These are phyloP conservation scores for Corymbia calophylla DNA, from an alignment of 441 rosid genomes.

Conservation along the genomic window DNA sequence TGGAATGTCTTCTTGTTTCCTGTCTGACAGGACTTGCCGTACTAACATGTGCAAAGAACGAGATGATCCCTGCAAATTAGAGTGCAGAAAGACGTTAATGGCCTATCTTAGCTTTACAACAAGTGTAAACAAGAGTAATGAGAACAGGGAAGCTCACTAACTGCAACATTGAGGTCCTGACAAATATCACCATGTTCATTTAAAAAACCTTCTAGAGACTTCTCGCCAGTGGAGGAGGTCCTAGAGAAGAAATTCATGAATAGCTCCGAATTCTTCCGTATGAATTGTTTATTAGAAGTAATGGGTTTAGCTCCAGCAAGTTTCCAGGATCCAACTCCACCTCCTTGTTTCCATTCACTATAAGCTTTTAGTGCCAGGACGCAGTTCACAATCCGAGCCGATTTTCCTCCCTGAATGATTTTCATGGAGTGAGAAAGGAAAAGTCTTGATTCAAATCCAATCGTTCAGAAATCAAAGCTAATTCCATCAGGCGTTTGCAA, in stretches of 20 bases:
- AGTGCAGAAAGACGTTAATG: neutral
- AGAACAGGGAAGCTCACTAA: conserved; percentile 26
- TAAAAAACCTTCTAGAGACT: conserved; percentile 19
- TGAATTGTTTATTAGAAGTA: conserved; percentile 30
- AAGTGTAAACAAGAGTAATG: conserved; percentile 1
- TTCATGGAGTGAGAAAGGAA: neutral
- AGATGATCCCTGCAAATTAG: conserved; percentile 39
- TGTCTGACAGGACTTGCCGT: conserved; percentile 53
- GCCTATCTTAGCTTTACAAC: neutral
- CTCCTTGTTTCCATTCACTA: conserved; percentile 50
- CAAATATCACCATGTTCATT: conserved; percentile 26
- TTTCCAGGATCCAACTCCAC: conserved; percentile 49
- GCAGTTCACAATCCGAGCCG: conserved; percentile 51
- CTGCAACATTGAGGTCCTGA: conserved; percentile 26
- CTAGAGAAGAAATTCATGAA: conserved; percentile 40
- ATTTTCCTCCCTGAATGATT: conserved; percentile 48
- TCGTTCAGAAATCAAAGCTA: neutral
- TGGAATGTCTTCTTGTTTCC: conserved; percentile 81
- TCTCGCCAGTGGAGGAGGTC: conserved; percentile 21
- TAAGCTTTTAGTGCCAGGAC: conserved; percentile 60
- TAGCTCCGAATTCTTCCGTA: conserved; percentile 39
- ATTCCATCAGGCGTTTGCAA: neutral
- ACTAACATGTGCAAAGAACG: conserved; percentile 49
- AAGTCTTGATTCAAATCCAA: neutral
- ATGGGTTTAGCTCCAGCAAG: conserved; percentile 29